These are phyloP conservation scores for Trametes sp. DNA, from an alignment of 1,284 basidiomycete genomes.

Conservation along the genomic window DNA sequence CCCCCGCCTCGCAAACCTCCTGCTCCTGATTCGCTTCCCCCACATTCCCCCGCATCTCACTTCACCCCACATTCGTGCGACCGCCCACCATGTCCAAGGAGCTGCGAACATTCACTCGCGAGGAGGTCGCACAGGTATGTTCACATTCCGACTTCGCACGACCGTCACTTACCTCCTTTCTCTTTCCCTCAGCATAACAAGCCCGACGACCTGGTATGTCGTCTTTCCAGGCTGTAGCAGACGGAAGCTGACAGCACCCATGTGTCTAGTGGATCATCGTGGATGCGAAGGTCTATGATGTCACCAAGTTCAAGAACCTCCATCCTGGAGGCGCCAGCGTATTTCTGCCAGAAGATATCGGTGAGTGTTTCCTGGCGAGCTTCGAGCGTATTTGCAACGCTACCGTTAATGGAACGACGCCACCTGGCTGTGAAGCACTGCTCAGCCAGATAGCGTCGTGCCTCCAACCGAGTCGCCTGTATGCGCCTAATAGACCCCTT, in stretches of 20 bases:
- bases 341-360: constrained; percentile 76
- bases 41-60: constrained; percentile 12
- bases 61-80: not conserved
- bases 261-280: constrained; percentile 85
- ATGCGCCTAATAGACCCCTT: too few species aligned
- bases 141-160: not conserved
- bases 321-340: constrained; percentile 89
- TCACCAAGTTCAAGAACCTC: constrained; percentile 78
- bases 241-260: too few species aligned
- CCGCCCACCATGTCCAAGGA: constrained; percentile 48
- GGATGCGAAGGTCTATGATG: constrained; percentile 84
- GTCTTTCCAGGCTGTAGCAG: too few species aligned
- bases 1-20: constrained; percentile 11
- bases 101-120: constrained; percentile 55
- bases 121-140: constrained; percentile 63
- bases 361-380: too few species aligned
- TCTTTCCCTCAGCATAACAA: constrained; percentile 62
- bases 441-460: too few species aligned
- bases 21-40: constrained; percentile 22
- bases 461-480: too few species aligned
- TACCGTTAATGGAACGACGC: too few species aligned
- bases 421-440: too few species aligned
- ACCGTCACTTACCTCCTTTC: constrained; percentile 1
- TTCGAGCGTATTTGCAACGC: too few species aligned
- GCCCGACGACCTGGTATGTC: constrained; percentile 59